Evolutionary conservation across 2,329 filamentous ascomycete species (phyloP).

Genomic region (Parascedosporium putredinis): DNA sequence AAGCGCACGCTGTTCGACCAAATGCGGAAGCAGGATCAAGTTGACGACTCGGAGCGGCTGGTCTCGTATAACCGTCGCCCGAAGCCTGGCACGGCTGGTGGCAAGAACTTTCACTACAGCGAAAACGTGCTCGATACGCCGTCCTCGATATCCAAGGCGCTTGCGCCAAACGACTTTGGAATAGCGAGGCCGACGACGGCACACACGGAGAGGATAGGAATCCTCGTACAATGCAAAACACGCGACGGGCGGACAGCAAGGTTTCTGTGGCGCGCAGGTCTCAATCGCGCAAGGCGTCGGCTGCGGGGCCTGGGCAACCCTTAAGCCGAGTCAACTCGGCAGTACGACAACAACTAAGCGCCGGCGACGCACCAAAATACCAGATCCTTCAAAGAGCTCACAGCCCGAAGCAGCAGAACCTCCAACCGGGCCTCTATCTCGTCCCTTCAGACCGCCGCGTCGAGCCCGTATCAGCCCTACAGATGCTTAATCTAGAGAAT

Average conservation of each 20-base stretch:
- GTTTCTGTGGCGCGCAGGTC: constrained; percentile 36
- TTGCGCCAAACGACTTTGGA: constrained; percentile 46
- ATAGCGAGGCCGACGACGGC: constrained; percentile 62
- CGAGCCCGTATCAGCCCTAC: constrained; percentile 59
- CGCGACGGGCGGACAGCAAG: constrained; percentile 42
- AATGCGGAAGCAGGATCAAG: constrained; percentile 77
- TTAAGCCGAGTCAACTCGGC: constrained; percentile 20
- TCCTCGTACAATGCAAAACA: constrained; percentile 37
- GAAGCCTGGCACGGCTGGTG: constrained; percentile 61
- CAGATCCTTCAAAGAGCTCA: constrained; percentile 3
- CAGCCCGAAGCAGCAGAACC: not conserved
- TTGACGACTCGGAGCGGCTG: constrained; percentile 82
- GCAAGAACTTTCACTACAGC: constrained; percentile 83
- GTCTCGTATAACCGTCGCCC: constrained; percentile 73
- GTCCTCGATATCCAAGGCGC: constrained; percentile 22
- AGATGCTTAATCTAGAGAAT: constrained; percentile 88
- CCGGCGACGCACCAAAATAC: constrained; percentile 6
- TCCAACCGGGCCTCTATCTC: constrained; percentile 36
- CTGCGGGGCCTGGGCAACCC: constrained; percentile 39
- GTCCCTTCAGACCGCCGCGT: constrained; percentile 45
- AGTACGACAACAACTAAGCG: constrained; percentile 2
- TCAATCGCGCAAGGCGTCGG: constrained; percentile 43
- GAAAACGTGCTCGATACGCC: constrained; percentile 78
- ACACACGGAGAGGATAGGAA: constrained; percentile 37
- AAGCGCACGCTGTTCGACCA: constrained; percentile 87